Evolutionary conservation across 2,329 filamentous ascomycete genomes (phyloP), one percentile per base, ranked within the genome.

Genomic region (Calonectria honghensis): DNA sequence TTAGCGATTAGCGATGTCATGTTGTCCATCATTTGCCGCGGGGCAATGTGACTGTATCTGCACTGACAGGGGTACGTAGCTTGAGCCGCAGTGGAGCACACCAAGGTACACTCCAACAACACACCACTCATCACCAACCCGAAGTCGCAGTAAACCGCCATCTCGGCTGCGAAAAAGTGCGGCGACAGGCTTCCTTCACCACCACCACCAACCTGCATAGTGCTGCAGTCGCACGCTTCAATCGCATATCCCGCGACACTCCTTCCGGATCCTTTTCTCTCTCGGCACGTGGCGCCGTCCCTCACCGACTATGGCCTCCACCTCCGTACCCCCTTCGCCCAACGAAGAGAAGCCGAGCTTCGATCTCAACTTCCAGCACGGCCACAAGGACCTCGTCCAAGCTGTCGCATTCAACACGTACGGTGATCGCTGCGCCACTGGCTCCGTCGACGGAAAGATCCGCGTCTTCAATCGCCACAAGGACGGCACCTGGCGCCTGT

Each of bases 341-440:
- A 78, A 78, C 71, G 87, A 89, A 74, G 89, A 90, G 76, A 87
- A 85, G 80, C 83, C 86, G 32, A 84, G 85, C 61, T 90, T 92
- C 77, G 89, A 91, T 73, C 85, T 90, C 75, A 91, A 94, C 79
- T 90, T 95, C 80, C 91, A 93, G 75, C 93, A 95, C 83, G 93
- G 93, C 79, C 94, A 96, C 85, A 91, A 92, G 81, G 94, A 97
- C 83, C 90, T 97, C 57, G 94, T 97, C 67, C 93, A 96, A 77
- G 94, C 95, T 70, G 93, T 96, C 75, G 94, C 95, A 78, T 98
- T 97, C 90, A 98, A 98, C 85, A 93, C 93, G 78, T 98, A 98
- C 84, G 96, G 96, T 79, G 96, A 95, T 81, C 94, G 96, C 79
- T 96, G 96, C 88, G 94, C 96, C 52, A 97, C 96, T 3, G 96